Evolutionary conservation across 2,329 filamentous ascomycete genomes (phyloP).

Genomic region (Epichloe amarillans): DNA sequence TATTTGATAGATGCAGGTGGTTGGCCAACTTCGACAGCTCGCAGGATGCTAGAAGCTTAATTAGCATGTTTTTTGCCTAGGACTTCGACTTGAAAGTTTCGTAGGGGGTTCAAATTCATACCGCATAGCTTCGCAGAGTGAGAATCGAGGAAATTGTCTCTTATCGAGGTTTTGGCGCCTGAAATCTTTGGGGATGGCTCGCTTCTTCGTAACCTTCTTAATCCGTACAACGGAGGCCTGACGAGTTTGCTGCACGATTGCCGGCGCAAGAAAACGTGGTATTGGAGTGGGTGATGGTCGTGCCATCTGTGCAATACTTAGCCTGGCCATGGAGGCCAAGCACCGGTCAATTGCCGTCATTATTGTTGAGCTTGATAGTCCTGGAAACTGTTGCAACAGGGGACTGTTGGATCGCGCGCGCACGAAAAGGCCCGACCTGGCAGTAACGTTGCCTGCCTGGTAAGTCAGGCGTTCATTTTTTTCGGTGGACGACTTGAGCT

Average conservation of each 20-base stretch:
- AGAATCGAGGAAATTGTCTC: constrained; percentile 52
- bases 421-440: constrained; percentile 5
- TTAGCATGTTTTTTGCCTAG: background rate
- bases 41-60: constrained; percentile 54
- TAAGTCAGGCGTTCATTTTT: constrained; percentile 13
- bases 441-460: constrained; percentile 10
- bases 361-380: constrained; percentile 12
- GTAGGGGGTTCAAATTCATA: constrained; percentile 19
- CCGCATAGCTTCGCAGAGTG: constrained; percentile 89
- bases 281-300: constrained; percentile 31
- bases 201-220: constrained; percentile 44
- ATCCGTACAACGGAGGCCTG: constrained; percentile 26
- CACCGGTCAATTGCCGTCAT: constrained; percentile 42
- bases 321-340: constrained; percentile 39
- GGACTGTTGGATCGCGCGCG: background rate
- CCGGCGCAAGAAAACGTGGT: constrained; percentile 36
- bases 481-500: no score
- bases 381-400: background rate
- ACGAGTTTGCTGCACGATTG: constrained; percentile 31
- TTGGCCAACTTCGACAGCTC: constrained; percentile 80
- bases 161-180: constrained; percentile 53
- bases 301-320: constrained; percentile 28
- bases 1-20: constrained; percentile 67
- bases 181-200: constrained; percentile 49
- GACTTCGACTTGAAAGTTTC: background rate